These are phyloP conservation scores for Penicillium decumbens DNA, from an alignment of 2,329 filamentous ascomycete genomes.

Conservation along the genomic window DNA sequence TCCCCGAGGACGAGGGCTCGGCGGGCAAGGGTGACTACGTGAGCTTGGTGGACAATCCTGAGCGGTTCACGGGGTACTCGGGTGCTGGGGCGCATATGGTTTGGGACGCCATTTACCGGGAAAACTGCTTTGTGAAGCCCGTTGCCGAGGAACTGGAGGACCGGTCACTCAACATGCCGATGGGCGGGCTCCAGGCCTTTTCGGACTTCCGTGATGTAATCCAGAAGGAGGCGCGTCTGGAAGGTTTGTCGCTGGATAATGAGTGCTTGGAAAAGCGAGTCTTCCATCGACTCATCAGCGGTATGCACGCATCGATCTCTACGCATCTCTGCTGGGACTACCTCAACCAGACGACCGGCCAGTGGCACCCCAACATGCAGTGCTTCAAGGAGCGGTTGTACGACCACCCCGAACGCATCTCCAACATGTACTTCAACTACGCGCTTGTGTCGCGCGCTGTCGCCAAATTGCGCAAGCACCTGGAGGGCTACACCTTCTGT, in stretches of 20 bases:
- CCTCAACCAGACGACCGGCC: conserved; percentile 86
- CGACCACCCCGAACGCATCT: conserved; percentile 79
- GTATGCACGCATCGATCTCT: conserved; percentile 97
- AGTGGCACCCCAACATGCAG: conserved; percentile 84
- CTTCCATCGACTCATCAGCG: conserved; percentile 90
- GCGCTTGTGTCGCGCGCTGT: conserved; percentile 88
- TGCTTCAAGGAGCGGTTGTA: conserved; percentile 89
- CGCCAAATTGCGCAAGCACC: conserved; percentile 78
- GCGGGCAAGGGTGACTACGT: conserved; percentile 92
- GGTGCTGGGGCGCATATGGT: conserved; percentile 82
- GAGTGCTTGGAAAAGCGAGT: conserved; percentile 98
- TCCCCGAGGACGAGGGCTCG: conserved; percentile 88
- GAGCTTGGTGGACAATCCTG: conserved; percentile 85
- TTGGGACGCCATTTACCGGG: conserved; percentile 93
- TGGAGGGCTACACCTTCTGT: conserved; percentile 86
- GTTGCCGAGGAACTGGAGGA: conserved; percentile 24
- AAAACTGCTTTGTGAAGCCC: conserved; percentile 80
- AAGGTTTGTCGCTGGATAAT: conserved; percentile 72
- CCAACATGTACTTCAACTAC: conserved; percentile 99
- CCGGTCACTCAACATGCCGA: conserved; percentile 29
- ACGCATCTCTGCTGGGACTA: conserved; percentile 95
- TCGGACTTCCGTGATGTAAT: conserved; percentile 60
- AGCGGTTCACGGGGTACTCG: conserved; percentile 90
- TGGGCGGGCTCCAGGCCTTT: conserved; percentile 52
- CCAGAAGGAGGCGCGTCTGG: conserved; percentile 44